phyloP scores from a whole-genome alignment of 1,139 yeast genomes.

The Pichia sp. region DNA sequence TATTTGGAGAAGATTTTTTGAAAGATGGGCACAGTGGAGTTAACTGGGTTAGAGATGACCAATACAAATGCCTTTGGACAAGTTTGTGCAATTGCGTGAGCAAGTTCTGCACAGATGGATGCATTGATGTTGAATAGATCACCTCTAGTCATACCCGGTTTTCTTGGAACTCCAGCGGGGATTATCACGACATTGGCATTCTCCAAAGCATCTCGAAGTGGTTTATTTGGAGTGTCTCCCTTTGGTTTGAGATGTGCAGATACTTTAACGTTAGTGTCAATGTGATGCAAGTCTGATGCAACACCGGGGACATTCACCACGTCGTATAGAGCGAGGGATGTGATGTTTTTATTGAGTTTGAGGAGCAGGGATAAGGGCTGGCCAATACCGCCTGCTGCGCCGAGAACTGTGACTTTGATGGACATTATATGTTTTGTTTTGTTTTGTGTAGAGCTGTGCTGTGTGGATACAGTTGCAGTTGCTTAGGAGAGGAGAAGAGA shows the following conservation, averaged over 20 bases:
- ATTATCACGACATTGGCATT: slow-evolving; percentile 76
- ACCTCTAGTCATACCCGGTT: slow-evolving; percentile 98
- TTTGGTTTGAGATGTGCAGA: slow-evolving; percentile 57
- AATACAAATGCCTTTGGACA: slow-evolving; percentile 71
- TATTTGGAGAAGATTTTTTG: slow-evolving; percentile 75
- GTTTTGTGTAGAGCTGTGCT: too few relatives aligned
- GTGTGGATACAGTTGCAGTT: too few relatives aligned
- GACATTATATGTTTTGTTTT: background rate
- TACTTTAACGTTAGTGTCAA: slow-evolving; percentile 73
- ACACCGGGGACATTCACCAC: slow-evolving; percentile 90
- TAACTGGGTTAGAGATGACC: slow-evolving; percentile 91
- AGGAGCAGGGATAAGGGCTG: slow-evolving; percentile 85
- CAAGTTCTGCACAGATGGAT: slow-evolving; percentile 77
- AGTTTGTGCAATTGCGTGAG: slow-evolving; percentile 67
- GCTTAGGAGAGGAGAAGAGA: too few relatives aligned
- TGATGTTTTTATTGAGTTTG: slow-evolving; percentile 54
- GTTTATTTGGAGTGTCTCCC: slow-evolving; percentile 33
- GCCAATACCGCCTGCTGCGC: slow-evolving; percentile 89
- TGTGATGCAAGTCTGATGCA: slow-evolving; percentile 85
- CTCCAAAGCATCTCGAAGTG: slow-evolving; percentile 48
- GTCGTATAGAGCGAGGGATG: slow-evolving; percentile 74
- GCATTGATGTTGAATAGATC: slow-evolving; percentile 93
- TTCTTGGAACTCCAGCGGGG: slow-evolving; percentile 97
- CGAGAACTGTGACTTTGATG: slow-evolving; percentile 59
- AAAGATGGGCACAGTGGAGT: slow-evolving; percentile 91